Base-by-base conservation (phyloP, 495 filamentous ascomycete species). In the Podospora pseudoanserina region DNA sequence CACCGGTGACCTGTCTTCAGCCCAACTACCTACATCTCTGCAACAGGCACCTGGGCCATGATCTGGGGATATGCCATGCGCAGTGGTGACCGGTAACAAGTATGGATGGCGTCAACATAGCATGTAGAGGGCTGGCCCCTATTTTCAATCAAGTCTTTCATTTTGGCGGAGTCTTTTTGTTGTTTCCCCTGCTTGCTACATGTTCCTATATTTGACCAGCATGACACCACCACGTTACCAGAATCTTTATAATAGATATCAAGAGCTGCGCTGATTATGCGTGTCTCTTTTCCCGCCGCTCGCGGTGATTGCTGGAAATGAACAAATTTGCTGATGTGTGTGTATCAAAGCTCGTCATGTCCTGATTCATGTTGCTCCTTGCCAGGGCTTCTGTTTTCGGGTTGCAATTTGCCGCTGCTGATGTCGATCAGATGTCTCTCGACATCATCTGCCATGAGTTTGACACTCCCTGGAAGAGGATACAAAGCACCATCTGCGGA, bases 371-470 rank as follows among this genome's bases (percentile, higher is more conserved):
- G n/a, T 16, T 16, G 16, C 63, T 19, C 26, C 63, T 28, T 27
- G 18, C 30, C 18, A 15, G 11, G 16, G 27, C 4, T 32, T 49
- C 9, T n/a, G 13, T 49, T 66, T 53, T 20, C 60, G 3, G 72
- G 44, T 62, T 71, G 55, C n/a, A 74, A 26, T 61, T 67, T 74
- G 1, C 72, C 72, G 11, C 67, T 65, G 27, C 67, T 64, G 19
- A 74, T 58, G 55, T 70, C 67, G n/a, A 68, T 39, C 59, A 74
- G 34, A 30, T 71, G 71, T 15, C 18, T 20, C 60, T 74, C 72
- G n/a, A 74, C 67, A 4, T 63, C 19, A 19, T 63, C n/a, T 11
- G 67, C 64, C n/a, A 65, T 65, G n/a, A 71, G 67, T 9, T 67
- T 62, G 62, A 62, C 58, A 7, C 7, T 57, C 18, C 58, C 53